Percentiles rank a stretch among this genome's conserved stretches.
Conservation (phyloP, 2,329 filamentous ascomycete genomes). For the Aureobasidium sp. region DNA sequence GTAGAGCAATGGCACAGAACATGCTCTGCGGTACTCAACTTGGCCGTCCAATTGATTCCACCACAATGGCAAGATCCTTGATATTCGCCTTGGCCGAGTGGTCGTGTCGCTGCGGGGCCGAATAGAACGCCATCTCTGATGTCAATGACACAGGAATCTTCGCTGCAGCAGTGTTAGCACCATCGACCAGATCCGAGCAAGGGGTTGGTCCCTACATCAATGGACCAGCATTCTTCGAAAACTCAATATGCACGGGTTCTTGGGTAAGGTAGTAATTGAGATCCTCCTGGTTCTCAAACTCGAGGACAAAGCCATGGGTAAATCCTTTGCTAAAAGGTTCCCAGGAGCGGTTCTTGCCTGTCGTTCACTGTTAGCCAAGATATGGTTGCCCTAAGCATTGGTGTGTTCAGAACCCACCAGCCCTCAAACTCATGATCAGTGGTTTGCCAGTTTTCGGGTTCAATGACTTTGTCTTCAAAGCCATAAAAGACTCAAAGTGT, state of each 20-base stretch:
- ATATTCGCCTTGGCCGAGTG: slow-evolving; percentile 15
- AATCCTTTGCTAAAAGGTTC: slow-evolving; percentile 29
- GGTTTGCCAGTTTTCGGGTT: slow-evolving; percentile 24
- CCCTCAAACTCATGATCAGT: slow-evolving; percentile 26
- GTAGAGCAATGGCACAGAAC: slow-evolving; percentile 32
- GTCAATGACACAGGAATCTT: slow-evolving; percentile 29
- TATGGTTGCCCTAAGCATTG: too few species aligned
- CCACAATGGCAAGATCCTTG: slow-evolving; percentile 30
- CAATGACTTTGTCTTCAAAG: slow-evolving; percentile 24
- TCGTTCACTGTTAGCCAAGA: slow-evolving; percentile 15
- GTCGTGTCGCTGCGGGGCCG: slow-evolving; percentile 23
- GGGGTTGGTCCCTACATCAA: slow-evolving; percentile 18
- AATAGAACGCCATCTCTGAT: slow-evolving; percentile 30
- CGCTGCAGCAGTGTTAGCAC: background rate
- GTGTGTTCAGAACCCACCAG: too few species aligned
- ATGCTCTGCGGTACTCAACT: slow-evolving; percentile 23
- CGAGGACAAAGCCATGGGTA: slow-evolving; percentile 31
- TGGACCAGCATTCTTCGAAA: slow-evolving; percentile 25
- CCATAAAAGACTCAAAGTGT: slow-evolving; percentile 28
- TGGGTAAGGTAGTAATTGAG: slow-evolving; percentile 29
- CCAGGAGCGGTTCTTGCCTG: slow-evolving; percentile 31
- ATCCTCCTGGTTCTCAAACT: slow-evolving; percentile 29
- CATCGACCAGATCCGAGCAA: background rate
- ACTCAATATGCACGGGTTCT: slow-evolving; percentile 28
- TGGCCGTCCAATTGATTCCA: slow-evolving; percentile 24